Conservation (phyloP, 768 basidiomycete genomes). For the Lyophyllum decastes region DNA sequence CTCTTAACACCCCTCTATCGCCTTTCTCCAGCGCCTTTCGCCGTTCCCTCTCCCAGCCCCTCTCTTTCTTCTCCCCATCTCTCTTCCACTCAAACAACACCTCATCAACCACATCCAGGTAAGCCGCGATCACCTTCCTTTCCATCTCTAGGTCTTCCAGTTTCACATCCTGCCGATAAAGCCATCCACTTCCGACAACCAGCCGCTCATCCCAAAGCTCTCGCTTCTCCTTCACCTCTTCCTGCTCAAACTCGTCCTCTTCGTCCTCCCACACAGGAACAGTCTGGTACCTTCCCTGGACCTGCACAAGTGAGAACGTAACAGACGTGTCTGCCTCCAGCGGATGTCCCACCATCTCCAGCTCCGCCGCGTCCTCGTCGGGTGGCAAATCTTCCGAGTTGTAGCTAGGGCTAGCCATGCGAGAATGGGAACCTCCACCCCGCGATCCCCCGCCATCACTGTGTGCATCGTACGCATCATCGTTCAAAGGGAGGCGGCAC, state of each 20-base stretch:
- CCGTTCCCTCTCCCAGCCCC: slow-evolving; percentile 46
- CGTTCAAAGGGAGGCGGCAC: slow-evolving; percentile 71
- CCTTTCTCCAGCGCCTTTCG: slow-evolving; percentile 45
- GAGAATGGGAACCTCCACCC: slow-evolving; percentile 36
- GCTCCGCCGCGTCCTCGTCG: slow-evolving; percentile 32
- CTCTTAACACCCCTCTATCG: slow-evolving; percentile 38
- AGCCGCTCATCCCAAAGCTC: slow-evolving; percentile 83
- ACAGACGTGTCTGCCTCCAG: slow-evolving; percentile 63
- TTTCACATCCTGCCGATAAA: slow-evolving; percentile 69
- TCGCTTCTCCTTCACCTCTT: slow-evolving; percentile 54
- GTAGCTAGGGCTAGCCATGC: slow-evolving; percentile 42
- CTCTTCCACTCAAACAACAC: slow-evolving; percentile 69
- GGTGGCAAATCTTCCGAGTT: slow-evolving; percentile 33
- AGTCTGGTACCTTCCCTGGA: slow-evolving; percentile 61
- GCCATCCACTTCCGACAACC: slow-evolving; percentile 80
- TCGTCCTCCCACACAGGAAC: slow-evolving; percentile 87
- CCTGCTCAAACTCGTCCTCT: slow-evolving; percentile 37
- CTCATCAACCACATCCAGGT: slow-evolving; percentile 79
- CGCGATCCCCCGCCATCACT: slow-evolving; percentile 61
- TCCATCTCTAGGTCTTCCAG: slow-evolving; percentile 59
- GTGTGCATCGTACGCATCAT: slow-evolving; percentile 83
- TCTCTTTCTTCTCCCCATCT: slow-evolving; percentile 46
- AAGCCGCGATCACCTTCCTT: slow-evolving; percentile 53
- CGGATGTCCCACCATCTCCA: slow-evolving; percentile 24
- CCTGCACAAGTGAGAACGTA: slow-evolving; percentile 68